Evolutionary conservation across 306 rosid genomes (phyloP), one percentile per base, ranked within the genome.

Genomic region (Quercus mongolica): DNA sequence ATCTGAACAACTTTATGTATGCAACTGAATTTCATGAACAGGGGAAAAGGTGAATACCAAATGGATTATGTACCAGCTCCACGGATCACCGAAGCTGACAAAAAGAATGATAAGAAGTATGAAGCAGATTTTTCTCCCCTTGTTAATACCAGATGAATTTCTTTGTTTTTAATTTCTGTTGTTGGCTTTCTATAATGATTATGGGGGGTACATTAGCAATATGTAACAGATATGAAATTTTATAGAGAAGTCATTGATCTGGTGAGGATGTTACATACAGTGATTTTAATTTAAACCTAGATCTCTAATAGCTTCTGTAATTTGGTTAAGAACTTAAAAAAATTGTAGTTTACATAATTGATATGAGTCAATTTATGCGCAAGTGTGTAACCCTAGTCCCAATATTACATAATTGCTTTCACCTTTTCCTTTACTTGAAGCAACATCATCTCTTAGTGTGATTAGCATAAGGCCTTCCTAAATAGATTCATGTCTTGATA

Each of bases 61-160:
- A 90, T 91, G 71, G 99, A 95, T 71, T 95, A 89, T 83, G 90
- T 78, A 82, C 98, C 99, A 49, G 99, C 98, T 83, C 93, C 92
- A 56, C 85, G 99, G 76, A 73, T 91, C 83, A 93, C 98, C 13
- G 99, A 91, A 86, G 98, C 99, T 57, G 99, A 95, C 93, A 88
- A 90, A 87, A 87, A 69, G 52, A 93, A 91, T 74, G 98, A 95
- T 78, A 83, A 46, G 88, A 91, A 83, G 98, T 95, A 90, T 55
- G 91, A 54, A 74, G 33, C 77, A 41, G 20, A 17, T 30, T 28
- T 21, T 58, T 20, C 12, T 25, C 23, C 26, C 25, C 30, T 3
- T 13, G 0, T 9, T 59, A 59, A 59, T 59, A 0, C 65, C 1
- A 1, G 26, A 59, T 59, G 31, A 25, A 21, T 25, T 61, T 23